Percentiles rank a stretch among this genome's conserved stretches.
These are phyloP conservation scores for Stylosanthes scabra DNA, from an alignment of 331 rosid genomes.

Conservation along the genomic window DNA sequence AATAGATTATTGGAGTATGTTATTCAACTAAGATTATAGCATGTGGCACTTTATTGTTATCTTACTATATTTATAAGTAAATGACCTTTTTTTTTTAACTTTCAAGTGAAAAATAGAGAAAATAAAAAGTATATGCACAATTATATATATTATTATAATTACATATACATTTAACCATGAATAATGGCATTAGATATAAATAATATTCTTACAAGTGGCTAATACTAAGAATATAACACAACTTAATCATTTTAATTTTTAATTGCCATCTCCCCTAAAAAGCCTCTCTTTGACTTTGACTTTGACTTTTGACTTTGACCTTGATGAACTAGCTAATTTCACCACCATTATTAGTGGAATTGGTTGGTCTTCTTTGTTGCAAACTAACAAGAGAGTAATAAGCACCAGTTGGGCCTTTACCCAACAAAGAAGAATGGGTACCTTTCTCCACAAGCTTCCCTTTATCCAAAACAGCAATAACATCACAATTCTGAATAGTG, in stretches of 20 bases:
- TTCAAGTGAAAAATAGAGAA: too few species aligned
- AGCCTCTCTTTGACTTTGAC: background rate
- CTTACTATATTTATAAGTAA: too few species aligned
- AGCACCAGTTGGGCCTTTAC: too few species aligned
- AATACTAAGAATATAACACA: background rate
- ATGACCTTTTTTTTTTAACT: background rate
- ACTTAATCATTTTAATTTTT: background rate
- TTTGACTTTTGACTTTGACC: background rate
- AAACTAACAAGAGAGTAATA: too few species aligned
- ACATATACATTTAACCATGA: conserved; percentile 9
- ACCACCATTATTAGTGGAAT: background rate
- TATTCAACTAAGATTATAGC: background rate
- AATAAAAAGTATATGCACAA: too few species aligned
- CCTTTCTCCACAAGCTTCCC: conserved; percentile 84
- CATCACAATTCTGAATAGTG: conserved; percentile 75
- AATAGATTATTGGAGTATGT: background rate
- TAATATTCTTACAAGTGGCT: conserved; percentile 6
- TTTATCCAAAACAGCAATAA: conserved; percentile 76
- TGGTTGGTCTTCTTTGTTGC: too few species aligned
- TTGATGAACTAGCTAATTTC: conserved; percentile 19
- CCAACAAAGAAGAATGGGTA: conserved; percentile 69
- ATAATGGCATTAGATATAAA: background rate
- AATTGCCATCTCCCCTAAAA: background rate
- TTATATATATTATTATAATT: background rate
- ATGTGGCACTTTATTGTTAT: too few species aligned